Percentiles rank a stretch among this genome's conserved stretches.
Conservation (phyloP, 116 monocot species). For the Phalaenopsis hybrid region DNA sequence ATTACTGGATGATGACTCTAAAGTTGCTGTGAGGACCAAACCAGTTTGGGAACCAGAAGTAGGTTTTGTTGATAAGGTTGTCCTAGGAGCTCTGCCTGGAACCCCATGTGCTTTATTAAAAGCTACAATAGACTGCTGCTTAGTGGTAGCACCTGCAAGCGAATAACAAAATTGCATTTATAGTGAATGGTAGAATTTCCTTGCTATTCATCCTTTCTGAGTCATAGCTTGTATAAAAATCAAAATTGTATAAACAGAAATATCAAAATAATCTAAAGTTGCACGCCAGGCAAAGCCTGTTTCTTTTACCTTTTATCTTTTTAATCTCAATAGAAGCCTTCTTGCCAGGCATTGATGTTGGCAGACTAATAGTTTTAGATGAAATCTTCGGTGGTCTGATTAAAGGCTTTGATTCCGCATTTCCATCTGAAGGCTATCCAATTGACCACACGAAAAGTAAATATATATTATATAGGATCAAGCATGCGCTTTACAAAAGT, state of each 20-base stretch:
- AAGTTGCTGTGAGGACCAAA: slow-evolving; percentile 7
- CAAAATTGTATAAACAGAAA: neutral
- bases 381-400: slow-evolving; percentile 35
- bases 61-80: slow-evolving; percentile 11
- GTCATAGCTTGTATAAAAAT: neutral
- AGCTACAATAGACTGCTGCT: slow-evolving; percentile 21
- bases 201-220: neutral
- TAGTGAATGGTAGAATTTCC: too few relatives aligned
- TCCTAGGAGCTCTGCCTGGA: slow-evolving; percentile 13
- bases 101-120: slow-evolving; percentile 13
- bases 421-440: slow-evolving; percentile 21
- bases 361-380: slow-evolving; percentile 12
- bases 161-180: neutral
- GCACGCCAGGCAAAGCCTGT: slow-evolving; percentile 24
- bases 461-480: neutral
- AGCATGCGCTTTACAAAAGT: neutral
- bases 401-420: slow-evolving; percentile 20
- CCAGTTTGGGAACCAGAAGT: neutral
- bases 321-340: slow-evolving; percentile 18
- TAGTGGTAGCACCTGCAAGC: slow-evolving; percentile 28
- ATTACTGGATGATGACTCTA: slow-evolving; percentile 10
- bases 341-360: slow-evolving; percentile 24
- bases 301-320: slow-evolving; percentile 22
- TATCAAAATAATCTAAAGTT: neutral
- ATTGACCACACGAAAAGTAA: neutral